Evolutionary conservation across 169 alveolate genomes (phyloP), one percentile per base, ranked within the genome.

Genomic region (Plasmodium fragile): DNA sequence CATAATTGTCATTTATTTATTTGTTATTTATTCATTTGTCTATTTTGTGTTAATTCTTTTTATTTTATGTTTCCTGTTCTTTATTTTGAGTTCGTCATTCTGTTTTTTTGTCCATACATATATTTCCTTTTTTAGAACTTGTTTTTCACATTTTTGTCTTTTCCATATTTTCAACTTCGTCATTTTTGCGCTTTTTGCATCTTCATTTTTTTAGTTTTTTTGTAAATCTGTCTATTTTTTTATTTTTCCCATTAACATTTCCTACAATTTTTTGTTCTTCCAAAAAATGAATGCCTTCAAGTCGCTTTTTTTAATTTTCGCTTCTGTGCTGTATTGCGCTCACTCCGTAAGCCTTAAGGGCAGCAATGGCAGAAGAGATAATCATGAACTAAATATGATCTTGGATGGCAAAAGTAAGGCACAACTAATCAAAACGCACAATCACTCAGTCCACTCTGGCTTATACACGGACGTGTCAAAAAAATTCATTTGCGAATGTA

Each of bases 271-370:
- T 30, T 36, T 18, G 22, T 16, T 41, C 79, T 53, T 30, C 10
- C 22, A 30, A 30, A 85, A 52, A 75, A 85, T 85, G 93, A 85
- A 85, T 45, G 22, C 65, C 79, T 73, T 73, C 39, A 53, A 73
- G 69, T 85, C 93, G 16, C 83, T 85, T 18, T 85, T 85, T 75
- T 72, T 85, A 30, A 39, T 85, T 65, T 28, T 85, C 16, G 22
- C 69, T 30, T 85, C 75, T 22, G 25, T 53, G 53, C 41, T 85
- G 69, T 73, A 49, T n/a, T n/a, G 28, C 34, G 55, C 73, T 16
- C 45, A 55, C 30, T 28, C 93, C 70, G 45, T 73, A 73, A 72
- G 85, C 28, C 84, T 85, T 49, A 85, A 85, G 84, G 93, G 93
- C 13, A 55, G 75, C 32, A 85, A 39, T 52, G 8, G 18, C 30